Evolutionary conservation across 2,329 filamentous ascomycete species (phyloP).

Genomic region (Botryotinia convoluta): DNA sequence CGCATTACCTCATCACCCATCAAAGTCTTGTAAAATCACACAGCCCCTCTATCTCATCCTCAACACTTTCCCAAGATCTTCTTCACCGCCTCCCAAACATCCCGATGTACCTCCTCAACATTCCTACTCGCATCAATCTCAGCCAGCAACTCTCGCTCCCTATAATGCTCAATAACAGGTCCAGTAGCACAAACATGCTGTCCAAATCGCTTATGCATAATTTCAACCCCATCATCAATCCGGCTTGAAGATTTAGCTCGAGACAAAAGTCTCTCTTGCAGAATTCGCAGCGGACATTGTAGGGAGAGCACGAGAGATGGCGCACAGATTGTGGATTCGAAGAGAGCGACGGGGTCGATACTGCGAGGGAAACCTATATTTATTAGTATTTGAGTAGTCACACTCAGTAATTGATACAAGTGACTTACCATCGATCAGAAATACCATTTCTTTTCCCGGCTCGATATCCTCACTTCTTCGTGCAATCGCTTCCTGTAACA

Average conservation of each 20-base stretch:
- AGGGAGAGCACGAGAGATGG: not conserved
- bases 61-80: not conserved
- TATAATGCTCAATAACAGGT: constrained; percentile 12
- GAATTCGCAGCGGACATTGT: not conserved
- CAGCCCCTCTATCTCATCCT: not conserved
- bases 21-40: not conserved
- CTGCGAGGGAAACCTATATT: constrained; percentile 11
- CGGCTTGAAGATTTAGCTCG: not conserved
- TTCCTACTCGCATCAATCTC: constrained; percentile 5
- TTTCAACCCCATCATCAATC: not conserved
- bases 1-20: not conserved
- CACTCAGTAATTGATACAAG: not conserved
- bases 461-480: not conserved
- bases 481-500: not conserved
- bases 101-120: not conserved
- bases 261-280: not conserved
- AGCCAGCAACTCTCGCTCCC: not conserved
- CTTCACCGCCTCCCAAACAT: not conserved
- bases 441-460: not conserved
- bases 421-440: constrained; percentile 14
- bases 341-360: not conserved
- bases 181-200: not conserved
- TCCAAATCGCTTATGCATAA: not conserved
- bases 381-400: not conserved
- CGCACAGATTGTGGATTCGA: not conserved